phyloP scores from a whole-genome alignment of 73 alveolate genomes.

The Tetrahymena elliotti region DNA sequence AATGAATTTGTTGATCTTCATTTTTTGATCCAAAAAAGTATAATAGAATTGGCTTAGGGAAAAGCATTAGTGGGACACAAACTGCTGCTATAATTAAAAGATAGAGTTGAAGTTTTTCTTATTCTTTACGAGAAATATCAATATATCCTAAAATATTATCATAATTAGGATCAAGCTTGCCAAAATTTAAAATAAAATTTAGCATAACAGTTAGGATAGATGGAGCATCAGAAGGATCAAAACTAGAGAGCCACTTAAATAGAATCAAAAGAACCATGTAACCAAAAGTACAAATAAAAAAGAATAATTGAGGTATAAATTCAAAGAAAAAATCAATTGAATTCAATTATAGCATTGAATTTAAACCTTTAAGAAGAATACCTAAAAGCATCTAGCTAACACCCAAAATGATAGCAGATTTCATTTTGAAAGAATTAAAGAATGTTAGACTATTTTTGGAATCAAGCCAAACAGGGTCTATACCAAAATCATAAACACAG shows the following conservation, averaged over 20 bases:
- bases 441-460: conserved; percentile 51
- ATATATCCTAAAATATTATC: conserved; percentile 69
- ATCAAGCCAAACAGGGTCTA: conserved; percentile 77
- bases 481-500: conserved; percentile 73
- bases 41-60: conserved; percentile 60
- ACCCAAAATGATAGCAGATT: conserved; percentile 79
- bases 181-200: conserved; percentile 57
- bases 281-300: conserved; percentile 71
- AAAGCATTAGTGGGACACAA: conserved; percentile 88
- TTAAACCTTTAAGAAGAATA: conserved; percentile 70
- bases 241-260: conserved; percentile 77
- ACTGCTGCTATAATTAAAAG: conserved; percentile 58
- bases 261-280: conserved; percentile 82
- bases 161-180: conserved; percentile 66
- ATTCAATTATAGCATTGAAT: conserved; percentile 44
- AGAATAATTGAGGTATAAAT: conserved; percentile 66
- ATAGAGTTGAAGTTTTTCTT: conserved; percentile 65
- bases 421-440: conserved; percentile 80
- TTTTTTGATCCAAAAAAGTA: not conserved
- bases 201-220: conserved; percentile 75
- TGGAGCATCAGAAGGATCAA: conserved; percentile 66
- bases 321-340: conserved; percentile 63
- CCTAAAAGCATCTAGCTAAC: conserved; percentile 79
- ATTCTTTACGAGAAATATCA: conserved; percentile 72
- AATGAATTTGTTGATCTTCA: not conserved